Conservation (phyloP, 2,329 filamentous ascomycete genomes). For the Dryadomyces quercus-mongolicae region DNA sequence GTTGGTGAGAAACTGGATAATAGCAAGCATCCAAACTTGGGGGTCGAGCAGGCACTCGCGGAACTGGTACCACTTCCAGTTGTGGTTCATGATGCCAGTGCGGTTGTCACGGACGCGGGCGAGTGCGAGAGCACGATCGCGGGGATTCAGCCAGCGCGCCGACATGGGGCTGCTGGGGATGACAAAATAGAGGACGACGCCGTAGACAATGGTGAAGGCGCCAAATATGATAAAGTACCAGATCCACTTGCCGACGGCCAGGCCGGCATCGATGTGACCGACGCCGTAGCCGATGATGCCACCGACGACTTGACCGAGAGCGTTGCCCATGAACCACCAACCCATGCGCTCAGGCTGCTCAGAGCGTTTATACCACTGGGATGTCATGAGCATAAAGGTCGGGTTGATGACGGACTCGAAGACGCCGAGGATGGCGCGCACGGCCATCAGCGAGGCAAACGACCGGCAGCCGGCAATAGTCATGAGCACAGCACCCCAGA, state of each 20-base stretch:
- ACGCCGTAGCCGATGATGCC: constrained; percentile 18
- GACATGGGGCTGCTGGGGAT: constrained; percentile 16
- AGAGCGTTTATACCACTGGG: constrained; percentile 18
- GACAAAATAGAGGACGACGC: constrained; percentile 10
- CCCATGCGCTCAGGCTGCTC: constrained; percentile 5
- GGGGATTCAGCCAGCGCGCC: constrained; percentile 11
- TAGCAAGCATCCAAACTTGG: constrained; percentile 16
- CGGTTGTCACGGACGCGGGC: constrained; percentile 20
- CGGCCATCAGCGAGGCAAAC: constrained; percentile 16
- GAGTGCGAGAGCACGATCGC: constrained; percentile 19
- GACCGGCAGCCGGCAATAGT: constrained; percentile 17
- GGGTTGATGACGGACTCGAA: constrained; percentile 20
- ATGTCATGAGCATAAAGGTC: constrained; percentile 19
- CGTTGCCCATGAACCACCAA: constrained; percentile 22
- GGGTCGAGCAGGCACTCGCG: constrained; percentile 20
- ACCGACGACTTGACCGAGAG: constrained; percentile 29
- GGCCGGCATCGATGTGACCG: constrained; percentile 18
- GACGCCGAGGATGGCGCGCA: constrained; percentile 18
- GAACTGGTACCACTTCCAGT: constrained; percentile 18
- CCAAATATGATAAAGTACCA: constrained; percentile 24
- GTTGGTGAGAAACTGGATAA: constrained; percentile 3
- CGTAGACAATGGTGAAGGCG: constrained; percentile 19
- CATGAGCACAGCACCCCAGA: constrained; percentile 19
- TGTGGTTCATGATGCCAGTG: constrained; percentile 22
- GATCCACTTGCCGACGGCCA: constrained; percentile 9